These are phyloP conservation scores for Magnaporthales sp. DNA, from an alignment of 2,329 filamentous ascomycete genomes.

Conservation along the genomic window DNA sequence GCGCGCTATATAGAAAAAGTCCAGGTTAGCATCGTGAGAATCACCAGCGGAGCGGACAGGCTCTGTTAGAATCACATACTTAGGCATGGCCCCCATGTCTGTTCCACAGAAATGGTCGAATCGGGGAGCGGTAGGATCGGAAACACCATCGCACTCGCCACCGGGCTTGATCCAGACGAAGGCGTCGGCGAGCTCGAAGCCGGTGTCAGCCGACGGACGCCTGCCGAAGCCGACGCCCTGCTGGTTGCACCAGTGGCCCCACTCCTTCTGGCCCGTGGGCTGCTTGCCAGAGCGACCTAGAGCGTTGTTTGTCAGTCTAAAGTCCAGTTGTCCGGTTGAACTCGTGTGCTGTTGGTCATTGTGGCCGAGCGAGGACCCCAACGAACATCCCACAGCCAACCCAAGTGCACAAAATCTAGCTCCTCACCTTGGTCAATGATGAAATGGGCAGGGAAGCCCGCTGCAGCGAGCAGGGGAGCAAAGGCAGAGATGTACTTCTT, in stretches of 20 bases:
- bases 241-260: conserved; percentile 64
- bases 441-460: conserved; percentile 37
- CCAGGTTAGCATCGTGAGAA: background rate
- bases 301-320: background rate
- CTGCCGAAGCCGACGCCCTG: conserved; percentile 53
- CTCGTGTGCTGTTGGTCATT: too few relatives aligned
- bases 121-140: conserved; percentile 33
- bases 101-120: conserved; percentile 47
- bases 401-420: too few relatives aligned
- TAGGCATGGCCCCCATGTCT: conserved; percentile 33
- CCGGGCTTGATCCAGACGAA: conserved; percentile 68
- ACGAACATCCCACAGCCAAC: too few relatives aligned
- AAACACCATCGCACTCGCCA: conserved; percentile 39
- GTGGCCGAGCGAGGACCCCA: too few relatives aligned
- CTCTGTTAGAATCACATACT: background rate
- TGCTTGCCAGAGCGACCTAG: conserved; percentile 45
- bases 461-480: conserved; percentile 46
- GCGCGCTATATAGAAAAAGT: conserved; percentile 41
- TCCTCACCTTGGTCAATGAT: conserved; percentile 33
- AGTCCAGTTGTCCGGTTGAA: too few relatives aligned
- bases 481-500: conserved; percentile 55
- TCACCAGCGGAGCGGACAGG: too few relatives aligned
- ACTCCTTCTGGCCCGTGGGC: conserved; percentile 49
- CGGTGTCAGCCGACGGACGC: conserved; percentile 56
- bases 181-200: conserved; percentile 49